Conservation (phyloP, 2,329 filamentous ascomycete genomes). For the Cladosporium sphaerospermum region DNA sequence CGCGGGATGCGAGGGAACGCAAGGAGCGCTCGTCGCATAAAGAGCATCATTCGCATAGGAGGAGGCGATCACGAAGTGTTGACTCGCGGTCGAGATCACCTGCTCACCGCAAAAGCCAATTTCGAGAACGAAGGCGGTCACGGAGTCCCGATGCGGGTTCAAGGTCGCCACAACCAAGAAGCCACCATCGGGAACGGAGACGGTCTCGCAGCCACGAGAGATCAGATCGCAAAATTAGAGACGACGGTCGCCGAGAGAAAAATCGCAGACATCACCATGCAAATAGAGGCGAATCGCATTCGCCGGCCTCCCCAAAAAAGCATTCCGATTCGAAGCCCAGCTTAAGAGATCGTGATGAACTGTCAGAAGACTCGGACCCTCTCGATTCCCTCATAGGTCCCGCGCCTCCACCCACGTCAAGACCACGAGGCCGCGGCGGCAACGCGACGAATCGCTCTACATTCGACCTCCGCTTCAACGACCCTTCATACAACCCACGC, state of each 20-base stretch:
- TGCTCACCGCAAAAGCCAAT: background rate
- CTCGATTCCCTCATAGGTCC: constrained; percentile 53
- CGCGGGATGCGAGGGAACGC: background rate
- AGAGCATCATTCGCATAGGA: background rate
- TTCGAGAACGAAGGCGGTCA: background rate
- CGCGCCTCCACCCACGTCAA: constrained; percentile 42
- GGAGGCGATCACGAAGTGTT: constrained; percentile 2
- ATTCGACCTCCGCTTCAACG: constrained; percentile 72
- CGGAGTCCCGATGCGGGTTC: background rate
- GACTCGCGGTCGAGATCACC: constrained; percentile 11
- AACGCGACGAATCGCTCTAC: constrained; percentile 46
- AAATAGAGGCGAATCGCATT: no score
- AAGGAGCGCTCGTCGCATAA: background rate
- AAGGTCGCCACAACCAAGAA: no score
- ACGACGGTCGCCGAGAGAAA: no score
- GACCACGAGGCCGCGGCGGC: constrained; percentile 65
- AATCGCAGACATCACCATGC: no score
- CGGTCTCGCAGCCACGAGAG: background rate
- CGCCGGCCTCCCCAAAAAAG: no score
- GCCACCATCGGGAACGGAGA: background rate
- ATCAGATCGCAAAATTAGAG: background rate
- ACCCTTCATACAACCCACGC: constrained; percentile 54
- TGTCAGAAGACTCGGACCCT: constrained; percentile 54
- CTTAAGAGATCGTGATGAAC: constrained; percentile 9
- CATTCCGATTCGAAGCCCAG: background rate